Conservation (phyloP, 2,329 filamentous ascomycete genomes). For the Fusarium buxicola region DNA sequence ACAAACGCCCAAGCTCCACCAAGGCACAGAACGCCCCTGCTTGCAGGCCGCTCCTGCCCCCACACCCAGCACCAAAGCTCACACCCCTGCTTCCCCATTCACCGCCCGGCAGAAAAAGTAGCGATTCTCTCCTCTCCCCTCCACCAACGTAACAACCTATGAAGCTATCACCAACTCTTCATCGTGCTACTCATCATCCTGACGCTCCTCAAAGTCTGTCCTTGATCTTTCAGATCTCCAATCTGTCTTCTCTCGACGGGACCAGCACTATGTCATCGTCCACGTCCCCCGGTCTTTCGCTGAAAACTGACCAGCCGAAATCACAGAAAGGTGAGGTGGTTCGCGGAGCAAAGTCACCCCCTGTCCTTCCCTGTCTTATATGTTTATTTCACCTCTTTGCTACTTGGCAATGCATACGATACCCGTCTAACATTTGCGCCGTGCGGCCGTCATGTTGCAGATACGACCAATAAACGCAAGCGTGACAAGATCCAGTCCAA, state of each 20-base stretch:
- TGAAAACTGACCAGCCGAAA: conserved; percentile 37
- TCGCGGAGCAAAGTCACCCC: not conserved
- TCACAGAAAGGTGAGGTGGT: conserved; percentile 31
- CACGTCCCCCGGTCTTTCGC: conserved; percentile 17
- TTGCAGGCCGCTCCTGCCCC: conserved; percentile 14
- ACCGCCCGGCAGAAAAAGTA: conserved; percentile 51
- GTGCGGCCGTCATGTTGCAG: conserved; percentile 12
- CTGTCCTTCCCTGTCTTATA: not conserved
- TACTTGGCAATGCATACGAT: not conserved
- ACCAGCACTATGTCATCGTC: conserved; percentile 32
- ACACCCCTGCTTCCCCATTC: conserved; percentile 7
- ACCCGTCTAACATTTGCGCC: conserved; percentile 9
- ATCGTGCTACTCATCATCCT: conserved; percentile 18
- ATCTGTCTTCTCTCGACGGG: conserved; percentile 4
- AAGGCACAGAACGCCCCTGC: conserved; percentile 16
- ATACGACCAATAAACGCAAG: conserved; percentile 28
- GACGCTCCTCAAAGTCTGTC: not conserved
- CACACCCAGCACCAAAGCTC: conserved; percentile 2
- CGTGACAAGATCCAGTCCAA: conserved; percentile 25
- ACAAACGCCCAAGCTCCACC: conserved; percentile 14
- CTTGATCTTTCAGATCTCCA: too few relatives aligned
- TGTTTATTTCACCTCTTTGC: not conserved
- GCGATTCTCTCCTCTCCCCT: conserved; percentile 13
- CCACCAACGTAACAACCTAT: conserved; percentile 10
- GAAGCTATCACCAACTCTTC: conserved; percentile 36